Percentiles rank a stretch among this genome's conserved stretches.
phyloP scores from a whole-genome alignment of 2,329 filamentous ascomycete genomes.

The Colletotrichum orchidophilum region DNA sequence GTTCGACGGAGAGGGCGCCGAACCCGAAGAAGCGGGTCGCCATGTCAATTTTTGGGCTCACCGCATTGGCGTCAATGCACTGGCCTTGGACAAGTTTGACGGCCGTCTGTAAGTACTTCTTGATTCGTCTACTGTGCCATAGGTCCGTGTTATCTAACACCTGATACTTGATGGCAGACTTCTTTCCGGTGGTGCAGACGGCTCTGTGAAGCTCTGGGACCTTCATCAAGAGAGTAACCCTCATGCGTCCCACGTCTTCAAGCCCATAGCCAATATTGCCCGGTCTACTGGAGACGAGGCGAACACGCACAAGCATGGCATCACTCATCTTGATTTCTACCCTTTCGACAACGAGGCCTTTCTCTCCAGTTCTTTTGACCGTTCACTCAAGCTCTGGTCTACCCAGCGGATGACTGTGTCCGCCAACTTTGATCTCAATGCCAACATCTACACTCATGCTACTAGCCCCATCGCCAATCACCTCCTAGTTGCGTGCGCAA shows the following conservation, averaged over 20 bases:
- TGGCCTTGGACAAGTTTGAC: constrained; percentile 85
- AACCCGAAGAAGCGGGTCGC: constrained; percentile 22
- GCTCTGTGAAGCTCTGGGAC: constrained; percentile 87
- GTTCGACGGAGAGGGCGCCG: constrained; percentile 67
- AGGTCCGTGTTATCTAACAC: neutral
- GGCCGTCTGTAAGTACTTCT: constrained; percentile 70
- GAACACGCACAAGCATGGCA: constrained; percentile 70
- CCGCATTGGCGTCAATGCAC: constrained; percentile 78
- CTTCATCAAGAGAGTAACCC: constrained; percentile 69
- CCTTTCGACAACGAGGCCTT: constrained; percentile 81
- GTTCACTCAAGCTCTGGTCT: constrained; percentile 79
- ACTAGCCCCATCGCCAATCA: constrained; percentile 77
- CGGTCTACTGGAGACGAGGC: constrained; percentile 47
- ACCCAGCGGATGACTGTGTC: constrained; percentile 69
- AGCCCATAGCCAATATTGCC: constrained; percentile 61
- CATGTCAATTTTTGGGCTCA: constrained; percentile 67
- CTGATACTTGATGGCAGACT: constrained; percentile 61
- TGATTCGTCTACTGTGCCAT: neutral
- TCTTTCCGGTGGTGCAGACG: constrained; percentile 86
- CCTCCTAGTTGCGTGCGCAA: constrained; percentile 87
- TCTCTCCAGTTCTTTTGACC: constrained; percentile 81
- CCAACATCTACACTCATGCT: constrained; percentile 79
- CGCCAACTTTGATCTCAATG: constrained; percentile 73
- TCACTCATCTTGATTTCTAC: constrained; percentile 82
- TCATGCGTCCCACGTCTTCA: constrained; percentile 58